Conservation (phyloP, 345 rosid species). For the Excoecaria agallocha region DNA sequence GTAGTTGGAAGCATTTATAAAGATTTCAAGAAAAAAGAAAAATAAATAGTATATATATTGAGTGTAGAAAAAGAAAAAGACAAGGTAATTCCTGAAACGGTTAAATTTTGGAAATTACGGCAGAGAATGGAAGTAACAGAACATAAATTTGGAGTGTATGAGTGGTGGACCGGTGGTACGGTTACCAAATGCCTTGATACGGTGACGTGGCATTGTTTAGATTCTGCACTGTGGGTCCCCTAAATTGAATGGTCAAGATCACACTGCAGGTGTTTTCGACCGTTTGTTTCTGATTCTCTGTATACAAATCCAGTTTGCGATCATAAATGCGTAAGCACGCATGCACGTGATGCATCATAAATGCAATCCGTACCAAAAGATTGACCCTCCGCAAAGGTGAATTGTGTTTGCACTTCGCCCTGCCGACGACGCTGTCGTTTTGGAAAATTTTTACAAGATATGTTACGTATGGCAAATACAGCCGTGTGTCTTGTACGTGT, state of each 20-base stretch:
- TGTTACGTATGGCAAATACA: no score
- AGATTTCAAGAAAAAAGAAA: no score
- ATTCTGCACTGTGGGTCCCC: not conserved
- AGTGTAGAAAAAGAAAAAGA: not conserved
- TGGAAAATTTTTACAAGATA: no score
- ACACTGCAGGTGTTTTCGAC: not conserved
- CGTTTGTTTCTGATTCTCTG: constrained; percentile 1
- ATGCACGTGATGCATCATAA: no score
- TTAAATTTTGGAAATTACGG: not conserved
- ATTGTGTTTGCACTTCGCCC: no score
- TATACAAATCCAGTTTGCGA: not conserved
- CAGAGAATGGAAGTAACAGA: not conserved
- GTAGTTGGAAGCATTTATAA: no score
- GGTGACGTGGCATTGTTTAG: not conserved
- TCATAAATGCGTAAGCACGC: not conserved
- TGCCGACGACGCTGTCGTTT: no score
- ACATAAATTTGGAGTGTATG: not conserved
- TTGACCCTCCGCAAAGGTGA: no score
- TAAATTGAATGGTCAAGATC: not conserved
- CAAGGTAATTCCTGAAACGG: not conserved
- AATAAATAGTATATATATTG: no score
- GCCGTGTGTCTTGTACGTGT: no score
- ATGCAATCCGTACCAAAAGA: no score
- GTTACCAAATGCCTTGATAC: not conserved
- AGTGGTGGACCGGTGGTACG: no score